A percentile compares a stretch with the other conserved stretches of the same genome.
phyloP scores from a whole-genome alignment of 2,329 filamentous ascomycete species.

The Venturia aucupariae region DNA sequence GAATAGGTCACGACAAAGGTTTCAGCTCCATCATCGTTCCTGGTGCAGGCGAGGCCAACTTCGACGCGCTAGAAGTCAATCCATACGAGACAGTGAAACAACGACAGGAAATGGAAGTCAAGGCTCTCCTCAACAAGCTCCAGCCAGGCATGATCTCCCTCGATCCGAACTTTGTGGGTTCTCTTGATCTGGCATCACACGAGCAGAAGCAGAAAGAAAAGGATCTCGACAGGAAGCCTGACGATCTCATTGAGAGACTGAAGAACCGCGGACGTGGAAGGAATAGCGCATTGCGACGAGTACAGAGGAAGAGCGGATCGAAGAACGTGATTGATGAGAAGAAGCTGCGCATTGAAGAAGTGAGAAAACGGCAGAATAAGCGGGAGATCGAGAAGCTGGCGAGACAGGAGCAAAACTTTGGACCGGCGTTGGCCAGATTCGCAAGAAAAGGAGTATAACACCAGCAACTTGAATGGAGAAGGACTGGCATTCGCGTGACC shows the following conservation, averaged over 20 bases:
- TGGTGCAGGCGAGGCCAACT: slow-evolving; percentile 94
- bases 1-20: slow-evolving; percentile 72
- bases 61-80: slow-evolving; percentile 85
- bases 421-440: slow-evolving; percentile 80
- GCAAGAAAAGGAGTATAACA: slow-evolving; percentile 48
- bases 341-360: slow-evolving; percentile 73
- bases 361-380: slow-evolving; percentile 61
- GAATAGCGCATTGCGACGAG: slow-evolving; percentile 80
- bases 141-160: slow-evolving; percentile 95
- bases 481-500: background rate
- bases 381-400: slow-evolving; percentile 58
- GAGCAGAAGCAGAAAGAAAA: slow-evolving; percentile 67
- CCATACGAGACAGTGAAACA: slow-evolving; percentile 92
- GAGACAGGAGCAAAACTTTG: slow-evolving; percentile 64
- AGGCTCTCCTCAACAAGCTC: slow-evolving; percentile 83
- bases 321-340: slow-evolving; percentile 97
- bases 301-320: slow-evolving; percentile 81
- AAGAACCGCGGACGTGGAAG: slow-evolving; percentile 78
- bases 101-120: slow-evolving; percentile 86
- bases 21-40: slow-evolving; percentile 88
- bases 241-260: slow-evolving; percentile 48
- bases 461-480: background rate
- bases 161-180: slow-evolving; percentile 85
- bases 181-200: slow-evolving; percentile 71
- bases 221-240: slow-evolving; percentile 64